A percentile compares a stretch with the other conserved stretches of the same genome.
These are phyloP conservation scores for Aotearoamyces nothofagi DNA, from an alignment of 2,329 filamentous ascomycete genomes.

Conservation along the genomic window DNA sequence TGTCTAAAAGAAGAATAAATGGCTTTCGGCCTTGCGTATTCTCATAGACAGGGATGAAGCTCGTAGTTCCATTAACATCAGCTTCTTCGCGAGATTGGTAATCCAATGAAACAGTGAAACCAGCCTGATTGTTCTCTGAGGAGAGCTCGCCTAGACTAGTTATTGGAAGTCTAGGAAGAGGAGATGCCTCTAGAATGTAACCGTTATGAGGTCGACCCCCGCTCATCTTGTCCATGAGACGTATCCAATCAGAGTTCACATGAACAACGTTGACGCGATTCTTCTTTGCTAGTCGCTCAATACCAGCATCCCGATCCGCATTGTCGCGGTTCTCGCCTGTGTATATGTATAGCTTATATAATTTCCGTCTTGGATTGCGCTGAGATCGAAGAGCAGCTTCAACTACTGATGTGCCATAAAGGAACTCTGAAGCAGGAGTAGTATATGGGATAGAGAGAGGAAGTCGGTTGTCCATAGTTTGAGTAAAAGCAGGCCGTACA, in stretches of 20 bases:
- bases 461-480: slow-evolving; percentile 10
- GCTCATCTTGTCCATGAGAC: slow-evolving; percentile 71
- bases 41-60: slow-evolving; percentile 25
- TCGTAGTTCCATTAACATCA: slow-evolving; percentile 51
- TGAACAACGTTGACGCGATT: slow-evolving; percentile 38
- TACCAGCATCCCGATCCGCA: slow-evolving; percentile 25
- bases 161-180: slow-evolving; percentile 58
- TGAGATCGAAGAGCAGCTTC: slow-evolving; percentile 56
- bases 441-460: slow-evolving; percentile 45
- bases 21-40: slow-evolving; percentile 36
- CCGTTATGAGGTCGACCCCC: slow-evolving; percentile 79
- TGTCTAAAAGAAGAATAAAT: slow-evolving; percentile 58
- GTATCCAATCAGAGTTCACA: slow-evolving; percentile 45
- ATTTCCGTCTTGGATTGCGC: slow-evolving; percentile 40
- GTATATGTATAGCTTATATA: slow-evolving; percentile 77
- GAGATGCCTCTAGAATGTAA: slow-evolving; percentile 73
- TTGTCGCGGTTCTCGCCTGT: slow-evolving; percentile 38
- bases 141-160: slow-evolving; percentile 29
- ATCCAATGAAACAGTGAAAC: slow-evolving; percentile 44
- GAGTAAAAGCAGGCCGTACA: neutral
- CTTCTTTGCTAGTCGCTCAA: slow-evolving; percentile 30
- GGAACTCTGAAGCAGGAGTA: slow-evolving; percentile 77
- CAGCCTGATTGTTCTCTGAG: slow-evolving; percentile 18
- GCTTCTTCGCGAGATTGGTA: slow-evolving; percentile 63
- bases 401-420: slow-evolving; percentile 75